phyloP scores from a whole-genome alignment of 2,329 filamentous ascomycete genomes.

The Fusarium humuli region DNA sequence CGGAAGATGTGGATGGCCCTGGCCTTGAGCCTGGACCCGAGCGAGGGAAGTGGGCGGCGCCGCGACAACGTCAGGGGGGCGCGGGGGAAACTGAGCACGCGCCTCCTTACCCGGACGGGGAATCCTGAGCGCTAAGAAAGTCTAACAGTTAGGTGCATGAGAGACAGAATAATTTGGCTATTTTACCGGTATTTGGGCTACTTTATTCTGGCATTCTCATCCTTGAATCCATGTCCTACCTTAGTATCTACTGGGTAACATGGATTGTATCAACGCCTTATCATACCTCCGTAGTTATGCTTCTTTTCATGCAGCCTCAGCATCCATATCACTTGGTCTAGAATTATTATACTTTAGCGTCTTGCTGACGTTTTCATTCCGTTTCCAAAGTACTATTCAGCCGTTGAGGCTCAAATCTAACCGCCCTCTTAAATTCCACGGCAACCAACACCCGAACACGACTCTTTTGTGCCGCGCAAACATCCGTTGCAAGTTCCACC shows the following conservation, averaged over 20 bases:
- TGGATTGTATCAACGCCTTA: background rate
- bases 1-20: conserved; percentile 22
- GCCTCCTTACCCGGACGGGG: conserved; percentile 34
- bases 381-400: background rate
- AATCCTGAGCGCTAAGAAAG: background rate
- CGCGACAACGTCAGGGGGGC: conserved; percentile 25
- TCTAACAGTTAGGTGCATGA: background rate
- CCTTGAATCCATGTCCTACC: background rate
- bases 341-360: conserved; percentile 8
- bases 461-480: conserved; percentile 2
- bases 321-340: background rate
- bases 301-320: background rate
- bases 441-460: conserved; percentile 20
- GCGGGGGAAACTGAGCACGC: conserved; percentile 20
- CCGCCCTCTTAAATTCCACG: conserved; percentile 24
- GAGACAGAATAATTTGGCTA: background rate
- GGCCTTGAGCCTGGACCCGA: background rate
- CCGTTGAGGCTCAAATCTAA: conserved; percentile 12
- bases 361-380: conserved; percentile 4
- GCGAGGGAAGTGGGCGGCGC: conserved; percentile 32
- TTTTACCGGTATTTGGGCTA: background rate
- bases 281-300: background rate
- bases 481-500: background rate
- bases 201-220: background rate
- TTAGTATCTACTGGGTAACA: background rate